These are phyloP conservation scores for Inonotus hispidus DNA, from an alignment of 1,284 basidiomycete species.

Conservation along the genomic window DNA sequence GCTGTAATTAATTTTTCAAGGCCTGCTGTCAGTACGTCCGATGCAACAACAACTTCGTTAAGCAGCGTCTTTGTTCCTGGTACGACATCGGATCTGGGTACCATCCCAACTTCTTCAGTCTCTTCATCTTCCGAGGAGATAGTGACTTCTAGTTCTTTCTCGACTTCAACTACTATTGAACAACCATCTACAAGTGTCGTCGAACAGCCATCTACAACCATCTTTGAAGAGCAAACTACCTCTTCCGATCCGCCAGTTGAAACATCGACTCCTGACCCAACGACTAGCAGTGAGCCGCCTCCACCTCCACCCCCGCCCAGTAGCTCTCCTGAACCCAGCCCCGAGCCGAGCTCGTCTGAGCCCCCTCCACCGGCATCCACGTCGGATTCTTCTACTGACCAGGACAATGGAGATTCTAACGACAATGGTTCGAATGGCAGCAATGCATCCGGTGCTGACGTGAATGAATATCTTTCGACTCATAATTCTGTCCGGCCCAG, in stretches of 20 bases:
- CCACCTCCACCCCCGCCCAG: not conserved
- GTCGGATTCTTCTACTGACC: not conserved
- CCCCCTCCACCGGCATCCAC: not conserved
- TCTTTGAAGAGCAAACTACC: not conserved
- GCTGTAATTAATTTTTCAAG: not conserved
- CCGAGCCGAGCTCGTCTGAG: not conserved
- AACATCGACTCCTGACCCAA: not conserved
- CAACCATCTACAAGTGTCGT: not conserved
- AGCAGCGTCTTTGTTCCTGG: not conserved
- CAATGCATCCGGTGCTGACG: constrained; percentile 16
- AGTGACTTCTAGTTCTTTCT: not conserved
- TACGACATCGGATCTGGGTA: not conserved
- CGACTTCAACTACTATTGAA: not conserved
- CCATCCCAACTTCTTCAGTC: not conserved
- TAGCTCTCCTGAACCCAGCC: not conserved
- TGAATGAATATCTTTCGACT: constrained; percentile 42
- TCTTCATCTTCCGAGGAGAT: not conserved
- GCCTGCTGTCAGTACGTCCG: not conserved
- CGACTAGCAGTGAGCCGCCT: not conserved
- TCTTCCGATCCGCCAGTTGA: not conserved
- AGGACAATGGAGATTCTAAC: not conserved
- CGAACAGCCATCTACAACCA: not conserved
- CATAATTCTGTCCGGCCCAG: constrained; percentile 57
- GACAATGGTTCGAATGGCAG: not conserved
- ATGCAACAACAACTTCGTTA: not conserved